Base-by-base conservation (phyloP, 1,139 yeast genomes). In the Meyerozyma athensensis region DNA sequence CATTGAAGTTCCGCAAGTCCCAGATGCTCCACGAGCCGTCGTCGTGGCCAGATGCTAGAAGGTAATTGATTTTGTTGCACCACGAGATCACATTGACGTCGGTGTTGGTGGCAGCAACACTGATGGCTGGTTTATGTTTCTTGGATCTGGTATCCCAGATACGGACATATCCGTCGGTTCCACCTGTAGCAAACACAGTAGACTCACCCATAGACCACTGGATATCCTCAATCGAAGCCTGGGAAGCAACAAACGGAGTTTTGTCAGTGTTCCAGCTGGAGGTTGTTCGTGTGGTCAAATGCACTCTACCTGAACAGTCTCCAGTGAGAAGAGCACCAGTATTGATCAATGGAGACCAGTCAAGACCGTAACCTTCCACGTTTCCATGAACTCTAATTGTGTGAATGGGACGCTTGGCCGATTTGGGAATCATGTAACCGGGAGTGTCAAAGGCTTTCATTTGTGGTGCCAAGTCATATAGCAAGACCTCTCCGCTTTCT, bases 21-120 rank as follows among this genome's bases (percentile, higher is more conserved):
- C 99, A 92, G 31, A 92, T 94, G 38, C 95, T 89, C 96, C 97
- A 92, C 22, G 81, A 67, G 44, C 99, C 99, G 59, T 89, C 96
- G 59, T 92, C 99, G 56, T 92, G 96, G 47, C 99, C 99, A 36
- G 94, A 81, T 1, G 97, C 97, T 43, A 92, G 72, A 53, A 92
- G 68, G 53, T 89, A 86, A 54, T 83, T 83, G 47, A 90, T 84
- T 56, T 86, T 86, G 43, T 77, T 77, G 64, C 94, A 86, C 99
- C 99, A 92, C 34, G 96, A 86, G 60, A 94, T 84, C 41, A 94
- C 98, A 56, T 92, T 92, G 43, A 92, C 87, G 60, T 92, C 99
- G 2, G 89, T 70, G 19, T 65, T 62, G n/a, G 96, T 81, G 0
- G 96, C 98, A 41, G 65, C 71, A 19, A 89, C 92, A 22, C 89